Percentiles rank a stretch among this genome's conserved stretches.
Evolutionary conservation across 73 alveolate species (phyloP).

Genomic region (Chromera velia): DNA sequence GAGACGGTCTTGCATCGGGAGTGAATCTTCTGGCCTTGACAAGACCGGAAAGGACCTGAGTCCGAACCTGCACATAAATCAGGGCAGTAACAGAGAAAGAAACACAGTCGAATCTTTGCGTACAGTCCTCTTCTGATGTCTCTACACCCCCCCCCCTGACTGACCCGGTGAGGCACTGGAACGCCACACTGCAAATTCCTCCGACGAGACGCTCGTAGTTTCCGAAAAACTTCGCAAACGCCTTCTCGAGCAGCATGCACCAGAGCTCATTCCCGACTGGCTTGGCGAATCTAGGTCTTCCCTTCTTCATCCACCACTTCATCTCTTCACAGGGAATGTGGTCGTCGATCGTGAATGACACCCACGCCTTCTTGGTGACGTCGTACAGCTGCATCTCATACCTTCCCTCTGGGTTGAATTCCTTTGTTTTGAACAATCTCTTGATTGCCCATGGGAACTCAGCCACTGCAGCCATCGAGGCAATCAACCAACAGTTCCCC

Average conservation of each 20-base stretch:
- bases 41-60: too few species aligned
- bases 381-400: background rate
- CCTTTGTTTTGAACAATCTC: background rate
- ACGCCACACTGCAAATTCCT: slow-evolving; percentile 4
- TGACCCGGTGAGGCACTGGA: slow-evolving; percentile 2
- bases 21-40: too few species aligned
- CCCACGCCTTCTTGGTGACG: too few species aligned
- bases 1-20: too few species aligned
- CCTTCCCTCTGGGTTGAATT: background rate
- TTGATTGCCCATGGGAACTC: slow-evolving; percentile 2
- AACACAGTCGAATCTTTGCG: too few species aligned
- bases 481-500: slow-evolving; percentile 27
- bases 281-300: background rate
- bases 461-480: slow-evolving; percentile 15
- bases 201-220: slow-evolving; percentile 10
- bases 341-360: background rate
- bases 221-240: slow-evolving; percentile 16
- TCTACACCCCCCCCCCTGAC: too few species aligned
- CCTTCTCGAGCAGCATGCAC: slow-evolving; percentile 23
- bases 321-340: background rate
- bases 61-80: too few species aligned
- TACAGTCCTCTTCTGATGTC: too few species aligned
- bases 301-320: background rate
- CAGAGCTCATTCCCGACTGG: background rate
- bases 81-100: too few species aligned